Base-by-base conservation (phyloP, 2,329 filamentous ascomycete genomes). In the Aspergillus vadensis region DNA sequence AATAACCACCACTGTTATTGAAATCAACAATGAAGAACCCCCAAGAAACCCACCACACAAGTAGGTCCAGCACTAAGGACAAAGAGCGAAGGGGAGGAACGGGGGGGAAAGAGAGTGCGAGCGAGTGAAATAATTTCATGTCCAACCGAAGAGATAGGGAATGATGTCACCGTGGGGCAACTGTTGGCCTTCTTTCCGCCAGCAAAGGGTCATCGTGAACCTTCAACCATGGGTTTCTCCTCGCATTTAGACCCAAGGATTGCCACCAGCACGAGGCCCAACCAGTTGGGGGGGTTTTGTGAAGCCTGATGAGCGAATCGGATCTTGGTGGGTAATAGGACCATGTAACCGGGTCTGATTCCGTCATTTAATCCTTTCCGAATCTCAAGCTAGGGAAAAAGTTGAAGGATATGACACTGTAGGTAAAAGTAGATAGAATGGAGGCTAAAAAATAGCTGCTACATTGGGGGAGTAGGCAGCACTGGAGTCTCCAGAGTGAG, bases 101-200 rank as follows among this genome's bases (percentile, higher is more conserved):
- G 44, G 15, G 14, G 21, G 53, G 32, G 32, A 36, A 36, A 44
- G 41, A 19, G 48, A 41, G 30, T 12, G 41, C 23, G 19, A 7
- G 41, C 10, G 19, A 4, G 25, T 32, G 30, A 41, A 25, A 43
- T 23, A 14, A 44, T 44, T 44, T 21, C 41, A 41, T 51, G 44
- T 21, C 41, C 19, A 38, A 43, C 15, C 21, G 44, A 23, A 25
- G 32, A 23, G 50, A 53, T 19, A 57, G 30, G 43, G 19, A 32
- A 51, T 57, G 48, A 50, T 57, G 55, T 54, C 56, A 58, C n/a
- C 41, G 48, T 57, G 54, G 54, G 43, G 54, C 41, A 36, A 17
- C 23, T 54, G 23, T n/a, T 55, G 30, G 27, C 19, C 36, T 43
- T 36, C 25, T 17, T 30, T 23, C 27, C 41, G 21, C 54, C 54